Evolutionary conservation across 2,329 filamentous ascomycete genomes (phyloP), one percentile per base, ranked within the genome.

Genomic region (Colletotrichum spaethianum): DNA sequence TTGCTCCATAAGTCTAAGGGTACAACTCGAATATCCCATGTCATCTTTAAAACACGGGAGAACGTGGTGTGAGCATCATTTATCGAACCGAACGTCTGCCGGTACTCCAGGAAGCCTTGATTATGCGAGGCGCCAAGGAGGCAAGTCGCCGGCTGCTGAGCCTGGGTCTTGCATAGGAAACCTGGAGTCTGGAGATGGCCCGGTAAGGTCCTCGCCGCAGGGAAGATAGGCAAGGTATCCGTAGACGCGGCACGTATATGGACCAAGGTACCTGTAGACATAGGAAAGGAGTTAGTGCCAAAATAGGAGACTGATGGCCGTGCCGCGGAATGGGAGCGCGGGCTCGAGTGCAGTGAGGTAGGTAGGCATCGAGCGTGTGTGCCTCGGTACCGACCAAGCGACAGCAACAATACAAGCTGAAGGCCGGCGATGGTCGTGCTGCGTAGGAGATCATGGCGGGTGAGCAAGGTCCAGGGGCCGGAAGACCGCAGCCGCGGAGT

Each of bases 401-500:
- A 20, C 42, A n/a, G 26, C 52, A 44, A 26, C 38, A 42, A 33
- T 26, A 14, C 46, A 31, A 59, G 36, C 55, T 59, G 55, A 59
- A 59, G 26, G 46, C 28, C 16, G 44, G 42, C 14, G 33, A 36
- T 38, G 60, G 60, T 63, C 16, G 33, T 57, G 16, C 55, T 40
- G 55, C n/a, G 36, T 48, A 63, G 60, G 60, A 38, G 44, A 52
- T 63, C 60, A 63, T 48, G 46, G 60, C 26, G 44, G 28, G 42
- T 61, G 57, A 26, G 46, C 68, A 63, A 69, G 70, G 70, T 72
- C 52, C 59, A 72, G 70, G 70, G 70, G 65, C 70, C 59, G 60
- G 26, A 60, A 64, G 14, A 48, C 70, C 59, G 59, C 69, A 59
- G 59, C 69, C 69, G 69, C 65, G 65, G 65, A 64, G 60, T 44